Base-by-base conservation (phyloP, 192 early-diverging fungal species). In the Mortierella alpina region DNA sequence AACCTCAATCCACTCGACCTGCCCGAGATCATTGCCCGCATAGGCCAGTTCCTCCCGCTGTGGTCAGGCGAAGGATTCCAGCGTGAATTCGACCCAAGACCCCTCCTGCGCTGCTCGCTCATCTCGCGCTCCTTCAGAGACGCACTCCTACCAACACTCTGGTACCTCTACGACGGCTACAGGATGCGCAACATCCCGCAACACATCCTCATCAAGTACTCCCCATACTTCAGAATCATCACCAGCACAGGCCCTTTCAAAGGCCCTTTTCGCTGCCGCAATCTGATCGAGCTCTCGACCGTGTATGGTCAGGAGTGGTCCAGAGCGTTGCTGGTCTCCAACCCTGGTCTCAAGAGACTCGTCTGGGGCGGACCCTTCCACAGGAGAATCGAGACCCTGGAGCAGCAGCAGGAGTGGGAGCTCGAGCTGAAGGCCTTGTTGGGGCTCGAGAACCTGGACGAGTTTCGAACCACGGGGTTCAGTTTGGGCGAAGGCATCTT, bases 231-330 rank as follows among this genome's bases (percentile, higher is more conserved):
- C 64, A 48, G 73, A 2, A 75, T 75, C 50, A 75, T 75, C 52
- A 68, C 73, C 56, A 67, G 57, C 53, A 75, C 73, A 3, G 73
- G 73, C 1, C 60, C 66, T 13, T 75, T 75, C 66, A 75, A 75
- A 18, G 73, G 73, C n/a, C 73, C 73, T 41, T 75, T 75, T 59
- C 64, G 50, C 22, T 75, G 65, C 45, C 50, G 53, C 23, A 67
- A 75, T 46, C 42, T 75, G 31, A 68, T 68, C 13, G 73, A 75
- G 31, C 66, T 75, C 23, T 68, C 40, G 7, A 75, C 73, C 6
- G 73, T 75, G 22, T 75, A 75, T 63, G 73, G 73, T 5, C 73
- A 75, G 50, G 73, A 75, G 57, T 75, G 73, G 73, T 75, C 73
- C 42, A 58, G 73, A 17, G 73, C 61, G 0, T 31, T 75, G 4